Base-by-base conservation (phyloP, 1,139 yeast species). In the Chernovozyma sophiae-reginae region DNA sequence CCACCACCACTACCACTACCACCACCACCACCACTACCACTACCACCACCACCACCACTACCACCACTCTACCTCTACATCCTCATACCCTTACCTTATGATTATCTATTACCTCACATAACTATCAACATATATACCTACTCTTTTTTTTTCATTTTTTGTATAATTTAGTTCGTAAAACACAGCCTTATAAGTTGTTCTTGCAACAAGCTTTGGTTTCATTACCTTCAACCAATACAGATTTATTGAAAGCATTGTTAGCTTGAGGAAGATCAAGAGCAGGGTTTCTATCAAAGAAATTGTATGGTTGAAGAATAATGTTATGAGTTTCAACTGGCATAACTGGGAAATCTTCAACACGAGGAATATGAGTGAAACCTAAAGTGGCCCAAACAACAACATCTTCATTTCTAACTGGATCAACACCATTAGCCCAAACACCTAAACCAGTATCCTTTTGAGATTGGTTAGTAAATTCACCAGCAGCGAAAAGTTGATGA, bases 301-400 rank as follows among this genome's bases (percentile, higher is more conserved):
- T 86, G 52, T 74, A 66, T 37, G 96, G 96, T 37, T 74, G 72
- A 44, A 86, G 71, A 44, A 78, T 74, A 49, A 86, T 79, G 56
- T 74, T 81, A 52, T 70, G 74, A 49, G 78, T 78, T 66, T 86
- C 95, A 41, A 81, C 85, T 31, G 95, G 94, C 96, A 86, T 86
- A 43, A 86, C 94, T 37, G 95, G 95, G 84, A 85, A 86, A 62
- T 86, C 95, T 66, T 86, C 96, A 25, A 83, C 83, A 54, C 90
- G 77, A 49, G 95, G 95, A 53, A 86, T 78, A 58, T 86, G 96
- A 19, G 95, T 86, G 66, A 86, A 76, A 23, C 90, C 94, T 58
- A 86, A 62, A 34, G 95, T 85, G 50, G 89, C 87, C 95, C 95
- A 86, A 39, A 86, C 80, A 40, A 86, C 94, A 46, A 81, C 60